Evolutionary conservation across 257 asterid species (phyloP), one percentile per base, ranked within the genome.

Genomic region (Rubia yunnanensis): DNA sequence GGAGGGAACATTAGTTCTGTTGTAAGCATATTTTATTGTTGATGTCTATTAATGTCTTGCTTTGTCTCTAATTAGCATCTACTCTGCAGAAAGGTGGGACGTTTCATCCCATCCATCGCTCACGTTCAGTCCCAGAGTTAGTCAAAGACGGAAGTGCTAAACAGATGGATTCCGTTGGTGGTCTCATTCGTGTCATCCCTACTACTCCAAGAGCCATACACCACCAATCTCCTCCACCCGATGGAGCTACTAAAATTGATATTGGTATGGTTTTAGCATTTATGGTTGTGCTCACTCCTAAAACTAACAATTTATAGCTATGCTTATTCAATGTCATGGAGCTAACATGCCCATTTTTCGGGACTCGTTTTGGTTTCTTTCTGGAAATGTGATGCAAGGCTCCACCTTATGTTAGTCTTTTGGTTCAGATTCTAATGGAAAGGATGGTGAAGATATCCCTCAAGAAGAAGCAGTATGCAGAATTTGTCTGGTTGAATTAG

Each of bases 381-480:
- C 53, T 24, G 10, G 18, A 36, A 55, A 52, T 76, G 13, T 30
- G 70, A 72, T 70, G 36, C 77, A 67, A 54, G 65, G 69, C 60
- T 65, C 46, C 48, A 48, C 59, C 80, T 84, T 56, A 74, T 70
- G 44, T 72, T 69, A 52, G 86, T 71, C 46, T 27, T 68, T 72
- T 64, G 75, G 59, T 79, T 61, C 87, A 87, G 99, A 76, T 69
- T 86, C 75, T 77, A 77, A 41, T 13, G 72, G 78, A 28, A 76
- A 80, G 60, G 64, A 65, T 52, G 78, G 84, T n/a, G 92, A 87
- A 80, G 88, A 84, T 74, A 92, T 92, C 73, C 88, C 91, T 50
- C 77, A 80, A 75, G 97, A 92, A 69, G 96, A 87, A 64, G 97
- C 98, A 13, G 96, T 89, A 13, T 89, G 98, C 78, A 78, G 98